Evolutionary conservation across 495 filamentous ascomycete species (phyloP).

Genomic region (Hapsidospora chrysogenum): DNA sequence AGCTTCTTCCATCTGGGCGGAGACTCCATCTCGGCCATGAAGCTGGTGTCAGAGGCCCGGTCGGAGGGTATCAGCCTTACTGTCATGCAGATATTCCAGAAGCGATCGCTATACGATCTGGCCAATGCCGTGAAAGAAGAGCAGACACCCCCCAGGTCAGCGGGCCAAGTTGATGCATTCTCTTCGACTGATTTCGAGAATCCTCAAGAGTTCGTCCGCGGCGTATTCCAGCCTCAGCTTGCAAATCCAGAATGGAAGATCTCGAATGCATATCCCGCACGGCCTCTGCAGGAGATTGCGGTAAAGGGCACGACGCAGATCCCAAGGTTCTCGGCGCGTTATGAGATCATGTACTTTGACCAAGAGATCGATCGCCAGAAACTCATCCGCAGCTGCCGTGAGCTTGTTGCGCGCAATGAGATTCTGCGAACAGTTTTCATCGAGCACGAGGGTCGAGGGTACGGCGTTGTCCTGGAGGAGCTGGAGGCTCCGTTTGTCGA

Average conservation of each 20-base stretch:
- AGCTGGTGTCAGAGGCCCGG: conserved; percentile 41
- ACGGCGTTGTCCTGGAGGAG: conserved; percentile 43
- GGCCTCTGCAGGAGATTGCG: conserved; percentile 47
- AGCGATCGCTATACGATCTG: conserved; percentile 31
- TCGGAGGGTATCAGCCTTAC: conserved; percentile 33
- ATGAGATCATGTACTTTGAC: conserved; percentile 20
- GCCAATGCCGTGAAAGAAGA: conserved; percentile 10
- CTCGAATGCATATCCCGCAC: conserved; percentile 41
- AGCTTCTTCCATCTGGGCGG: conserved; percentile 50
- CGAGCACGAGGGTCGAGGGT: conserved; percentile 33
- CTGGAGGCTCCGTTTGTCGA: conserved; percentile 34
- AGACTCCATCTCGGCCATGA: conserved; percentile 57
- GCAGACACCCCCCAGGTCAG: background rate
- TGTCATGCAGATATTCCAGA: conserved; percentile 34
- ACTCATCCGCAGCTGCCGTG: conserved; percentile 16
- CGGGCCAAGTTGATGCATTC: conserved; percentile 8
- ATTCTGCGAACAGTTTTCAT: conserved; percentile 58
- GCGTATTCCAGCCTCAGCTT: conserved; percentile 16
- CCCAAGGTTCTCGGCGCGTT: conserved; percentile 27
- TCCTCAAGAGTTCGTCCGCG: conserved; percentile 9
- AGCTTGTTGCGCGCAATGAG: conserved; percentile 39
- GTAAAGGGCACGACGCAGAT: conserved; percentile 39
- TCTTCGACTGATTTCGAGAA: conserved; percentile 12
- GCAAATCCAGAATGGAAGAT: conserved; percentile 26
- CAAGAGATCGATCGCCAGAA: conserved; percentile 10